These are phyloP conservation scores for Xylogone sp. DNA, from an alignment of 2,329 filamentous ascomycete genomes.

Conservation along the genomic window DNA sequence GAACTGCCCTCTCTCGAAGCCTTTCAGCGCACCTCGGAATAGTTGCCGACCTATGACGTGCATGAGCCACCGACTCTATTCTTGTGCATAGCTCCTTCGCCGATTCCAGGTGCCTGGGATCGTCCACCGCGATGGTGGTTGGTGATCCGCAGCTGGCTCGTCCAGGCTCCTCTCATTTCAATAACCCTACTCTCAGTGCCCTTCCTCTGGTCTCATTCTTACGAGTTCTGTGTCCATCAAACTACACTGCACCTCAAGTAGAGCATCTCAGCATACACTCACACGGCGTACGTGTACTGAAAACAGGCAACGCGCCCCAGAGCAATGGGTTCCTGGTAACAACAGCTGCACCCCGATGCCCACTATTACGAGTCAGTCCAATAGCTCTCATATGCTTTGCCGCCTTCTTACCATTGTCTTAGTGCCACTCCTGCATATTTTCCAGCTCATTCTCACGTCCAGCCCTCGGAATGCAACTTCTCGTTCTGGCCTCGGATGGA, in stretches of 20 bases:
- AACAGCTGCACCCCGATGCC: neutral
- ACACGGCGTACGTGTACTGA: no score
- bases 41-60: neutral
- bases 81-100: neutral
- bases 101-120: neutral
- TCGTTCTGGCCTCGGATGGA: neutral
- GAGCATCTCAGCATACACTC: no score
- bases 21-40: neutral
- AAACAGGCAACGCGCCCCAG: no score
- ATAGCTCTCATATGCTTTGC: neutral
- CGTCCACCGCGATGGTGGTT: neutral
- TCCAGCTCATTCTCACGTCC: neutral
- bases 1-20: neutral
- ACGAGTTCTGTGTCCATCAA: neutral
- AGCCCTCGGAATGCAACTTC: neutral
- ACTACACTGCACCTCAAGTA: no score
- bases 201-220: no score
- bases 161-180: neutral
- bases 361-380: neutral
- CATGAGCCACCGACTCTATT: neutral
- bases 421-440: neutral
- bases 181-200: neutral
- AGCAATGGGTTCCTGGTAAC: no score
- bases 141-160: neutral
- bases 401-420: neutral